Evolutionary conservation across 2,329 filamentous ascomycete species (phyloP).

Genomic region (Epichloe amarillans): DNA sequence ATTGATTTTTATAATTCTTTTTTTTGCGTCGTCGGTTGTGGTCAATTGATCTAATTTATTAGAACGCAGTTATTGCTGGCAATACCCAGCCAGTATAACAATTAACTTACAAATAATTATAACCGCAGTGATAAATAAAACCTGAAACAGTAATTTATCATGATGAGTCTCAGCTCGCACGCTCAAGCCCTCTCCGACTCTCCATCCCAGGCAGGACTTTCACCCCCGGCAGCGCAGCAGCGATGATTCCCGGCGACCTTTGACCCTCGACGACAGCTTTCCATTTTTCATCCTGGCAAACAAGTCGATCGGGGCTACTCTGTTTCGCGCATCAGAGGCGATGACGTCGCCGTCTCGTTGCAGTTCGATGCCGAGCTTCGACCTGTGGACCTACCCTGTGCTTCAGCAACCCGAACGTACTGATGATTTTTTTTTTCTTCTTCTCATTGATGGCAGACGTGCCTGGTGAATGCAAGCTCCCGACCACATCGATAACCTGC

Average conservation of each 20-base stretch:
- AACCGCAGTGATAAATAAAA: too few species aligned
- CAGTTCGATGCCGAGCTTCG: constrained; percentile 21
- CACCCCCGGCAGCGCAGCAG: constrained; percentile 25
- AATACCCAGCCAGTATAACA: too few species aligned
- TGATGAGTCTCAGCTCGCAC: not conserved
- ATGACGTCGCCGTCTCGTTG: constrained; percentile 22
- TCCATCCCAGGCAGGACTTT: constrained; percentile 23
- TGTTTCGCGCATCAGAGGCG: constrained; percentile 20
- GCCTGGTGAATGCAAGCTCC: too few species aligned
- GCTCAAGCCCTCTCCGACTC: constrained; percentile 14
- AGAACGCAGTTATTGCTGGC: too few species aligned
- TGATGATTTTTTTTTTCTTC: too few species aligned
- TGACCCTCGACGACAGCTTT: constrained; percentile 25
- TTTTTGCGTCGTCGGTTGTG: too few species aligned
- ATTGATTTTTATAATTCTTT: too few species aligned
- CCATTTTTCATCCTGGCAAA: constrained; percentile 22
- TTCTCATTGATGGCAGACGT: too few species aligned
- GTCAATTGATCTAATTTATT: too few species aligned
- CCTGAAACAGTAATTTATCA: not conserved
- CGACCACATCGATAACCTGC: too few species aligned
- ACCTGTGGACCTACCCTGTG: not conserved
- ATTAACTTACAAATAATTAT: too few species aligned
- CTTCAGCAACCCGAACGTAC: not conserved
- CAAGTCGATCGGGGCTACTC: constrained; percentile 22
- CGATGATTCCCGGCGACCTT: constrained; percentile 29